Evolutionary conservation across 768 basidiomycete genomes (phyloP).

Genomic region (Symmetrospora coprosmae): DNA sequence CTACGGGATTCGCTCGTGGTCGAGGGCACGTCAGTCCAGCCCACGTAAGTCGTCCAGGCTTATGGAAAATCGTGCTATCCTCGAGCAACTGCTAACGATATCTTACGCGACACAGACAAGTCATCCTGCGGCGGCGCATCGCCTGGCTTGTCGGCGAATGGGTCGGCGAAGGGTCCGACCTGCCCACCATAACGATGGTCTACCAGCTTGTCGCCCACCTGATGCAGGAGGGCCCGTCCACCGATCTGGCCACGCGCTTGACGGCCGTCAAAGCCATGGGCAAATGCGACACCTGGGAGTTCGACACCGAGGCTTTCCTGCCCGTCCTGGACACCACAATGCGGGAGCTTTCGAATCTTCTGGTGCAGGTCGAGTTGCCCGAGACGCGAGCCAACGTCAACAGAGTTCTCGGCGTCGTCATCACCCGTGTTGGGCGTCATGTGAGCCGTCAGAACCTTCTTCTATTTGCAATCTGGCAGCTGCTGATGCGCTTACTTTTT

Average conservation of each 20-base stretch:
- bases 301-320: slow-evolving; percentile 51
- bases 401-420: slow-evolving; percentile 52
- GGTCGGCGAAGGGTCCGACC: slow-evolving; percentile 51
- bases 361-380: slow-evolving; percentile 57
- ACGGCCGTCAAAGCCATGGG: slow-evolving; percentile 65
- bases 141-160: slow-evolving; percentile 89
- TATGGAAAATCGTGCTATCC: no score
- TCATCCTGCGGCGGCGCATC: slow-evolving; percentile 83
- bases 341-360: slow-evolving; percentile 53
- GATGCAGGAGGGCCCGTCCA: slow-evolving; percentile 49
- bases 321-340: slow-evolving; percentile 54
- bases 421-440: slow-evolving; percentile 43
- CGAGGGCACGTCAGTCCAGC: no score
- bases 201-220: slow-evolving; percentile 40
- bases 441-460: slow-evolving; percentile 33
- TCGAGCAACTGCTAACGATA: no score
- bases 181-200: neutral
- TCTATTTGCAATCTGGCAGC: neutral
- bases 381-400: slow-evolving; percentile 67
- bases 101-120: slow-evolving; percentile 49
- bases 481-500: neutral
- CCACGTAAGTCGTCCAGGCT: no score
- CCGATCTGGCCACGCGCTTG: slow-evolving; percentile 71
- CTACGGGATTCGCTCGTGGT: no score
- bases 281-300: slow-evolving; percentile 60